Evolutionary conservation across 768 basidiomycete genomes (phyloP).

Genomic region (Rickenella mellea): DNA sequence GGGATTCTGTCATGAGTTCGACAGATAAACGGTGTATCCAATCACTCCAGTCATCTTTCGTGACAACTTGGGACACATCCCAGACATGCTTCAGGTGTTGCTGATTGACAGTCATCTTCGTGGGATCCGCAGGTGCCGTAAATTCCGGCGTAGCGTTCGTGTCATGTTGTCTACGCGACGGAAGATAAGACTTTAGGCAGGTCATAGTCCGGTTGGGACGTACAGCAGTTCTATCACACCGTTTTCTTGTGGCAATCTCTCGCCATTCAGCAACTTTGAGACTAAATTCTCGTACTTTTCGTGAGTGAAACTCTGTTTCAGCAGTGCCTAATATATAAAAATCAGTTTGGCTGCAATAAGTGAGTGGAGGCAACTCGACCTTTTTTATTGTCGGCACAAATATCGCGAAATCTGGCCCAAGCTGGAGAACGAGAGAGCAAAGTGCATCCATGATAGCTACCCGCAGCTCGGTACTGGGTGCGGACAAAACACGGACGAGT

Average conservation of each 20-base stretch:
- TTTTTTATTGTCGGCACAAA: conserved; percentile 97
- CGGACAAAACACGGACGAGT: conserved; percentile 75
- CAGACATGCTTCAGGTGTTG: conserved; percentile 95
- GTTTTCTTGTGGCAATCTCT: conserved; percentile 81
- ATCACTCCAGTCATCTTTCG: conserved; percentile 84
- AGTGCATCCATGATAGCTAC: conserved; percentile 87
- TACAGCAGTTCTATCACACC: conserved; percentile 62
- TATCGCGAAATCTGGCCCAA: conserved; percentile 94
- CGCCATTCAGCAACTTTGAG: conserved; percentile 82
- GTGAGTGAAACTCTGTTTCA: conserved; percentile 71
- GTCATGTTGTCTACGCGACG: conserved; percentile 25
- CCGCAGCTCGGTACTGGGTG: conserved; percentile 67
- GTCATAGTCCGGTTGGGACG: conserved; percentile 19
- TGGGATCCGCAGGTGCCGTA: conserved; percentile 70
- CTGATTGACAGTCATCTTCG: conserved; percentile 90
- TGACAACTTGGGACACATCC: conserved; percentile 72
- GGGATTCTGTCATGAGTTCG: conserved; percentile 97
- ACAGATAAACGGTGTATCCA: conserved; percentile 93
- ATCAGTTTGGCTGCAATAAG: too few species aligned
- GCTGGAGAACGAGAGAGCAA: conserved; percentile 84
- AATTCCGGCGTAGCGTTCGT: conserved; percentile 58
- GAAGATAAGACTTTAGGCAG: too few species aligned
- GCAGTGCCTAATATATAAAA: conserved; percentile 49
- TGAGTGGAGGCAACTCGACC: conserved; percentile 42
- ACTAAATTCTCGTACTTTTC: conserved; percentile 83